Evolutionary conservation across 768 basidiomycete genomes (phyloP), one percentile per base, ranked within the genome.

Genomic region (Mycena capillaripes): DNA sequence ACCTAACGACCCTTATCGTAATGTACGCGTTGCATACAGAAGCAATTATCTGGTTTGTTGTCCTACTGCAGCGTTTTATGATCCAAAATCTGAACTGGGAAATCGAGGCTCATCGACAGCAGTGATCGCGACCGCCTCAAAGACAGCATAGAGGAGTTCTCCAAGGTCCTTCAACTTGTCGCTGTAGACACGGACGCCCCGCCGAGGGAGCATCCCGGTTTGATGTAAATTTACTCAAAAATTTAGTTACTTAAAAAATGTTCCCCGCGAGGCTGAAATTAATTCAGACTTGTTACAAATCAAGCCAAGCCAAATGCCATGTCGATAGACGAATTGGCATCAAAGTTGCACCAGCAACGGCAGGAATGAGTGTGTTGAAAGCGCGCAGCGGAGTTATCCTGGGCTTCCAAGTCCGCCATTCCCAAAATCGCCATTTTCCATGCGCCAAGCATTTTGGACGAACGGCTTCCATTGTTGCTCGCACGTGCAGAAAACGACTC

Each of bases 41-140:
- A 74, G 90, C 89, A 34, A 81, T 92, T 78, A 86, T 92, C 72
- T 92, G 90, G 85, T 83, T 91, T 25, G 88, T 92, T 44, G n/a
- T n/a, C n/a, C n/a, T n/a, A n/a, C n/a, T n/a, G n/a, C n/a, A n/a
- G n/a, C n/a, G n/a, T n/a, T n/a, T n/a, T n/a, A n/a, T n/a, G n/a
- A n/a, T n/a, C n/a, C n/a, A n/a, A n/a, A n/a, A 21, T 40, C 56
- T 34, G 8, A 67, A 25, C 34, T 17, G 11, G 4, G 42, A 6
- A 48, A 29, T 25, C 9, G 30, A 67, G 66, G 66, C 44, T 67
- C 57, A 50, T 67, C 23, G 91, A 92, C 78, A 87, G 87, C 50
- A 84, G 82, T 70, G 87, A 90, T 74, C 79, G 83, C 62, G 84
- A 87, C 34, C 82, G 86, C 53, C 81, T 92, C 23, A 66, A 79